phyloP scores from a whole-genome alignment of 2,329 filamentous ascomycete genomes.

The Fusarium musae region DNA sequence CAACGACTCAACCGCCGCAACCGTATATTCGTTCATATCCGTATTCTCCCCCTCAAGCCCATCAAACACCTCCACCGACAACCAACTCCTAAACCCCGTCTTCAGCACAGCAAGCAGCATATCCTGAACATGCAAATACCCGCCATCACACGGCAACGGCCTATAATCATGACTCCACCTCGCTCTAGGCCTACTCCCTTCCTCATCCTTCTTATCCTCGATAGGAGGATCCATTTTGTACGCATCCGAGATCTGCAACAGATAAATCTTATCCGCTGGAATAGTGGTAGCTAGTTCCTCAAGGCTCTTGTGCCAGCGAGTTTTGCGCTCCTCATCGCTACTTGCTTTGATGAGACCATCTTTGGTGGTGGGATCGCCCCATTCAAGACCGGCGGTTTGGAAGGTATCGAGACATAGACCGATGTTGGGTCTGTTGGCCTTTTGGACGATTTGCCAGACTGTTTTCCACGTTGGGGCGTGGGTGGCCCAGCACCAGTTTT shows the following conservation, averaged over 20 bases:
- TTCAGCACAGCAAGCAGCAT: slow-evolving; percentile 72
- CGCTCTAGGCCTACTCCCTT: slow-evolving; percentile 68
- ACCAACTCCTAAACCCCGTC: slow-evolving; percentile 75
- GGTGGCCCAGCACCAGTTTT: slow-evolving; percentile 86
- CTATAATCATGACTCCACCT: slow-evolving; percentile 78
- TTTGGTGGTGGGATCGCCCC: slow-evolving; percentile 74
- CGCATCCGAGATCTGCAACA: slow-evolving; percentile 80
- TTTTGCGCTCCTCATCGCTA: slow-evolving; percentile 57
- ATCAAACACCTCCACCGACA: slow-evolving; percentile 78
- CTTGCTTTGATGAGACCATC: slow-evolving; percentile 66
- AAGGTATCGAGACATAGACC: slow-evolving; percentile 84
- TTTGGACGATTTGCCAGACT: slow-evolving; percentile 74
- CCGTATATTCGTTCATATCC: slow-evolving; percentile 18
- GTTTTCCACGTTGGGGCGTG: slow-evolving; percentile 75
- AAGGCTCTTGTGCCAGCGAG: slow-evolving; percentile 64
- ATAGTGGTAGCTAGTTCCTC: slow-evolving; percentile 66
- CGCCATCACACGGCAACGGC: slow-evolving; percentile 75
- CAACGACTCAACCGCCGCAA: slow-evolving; percentile 17
- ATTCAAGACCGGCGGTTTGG: slow-evolving; percentile 78
- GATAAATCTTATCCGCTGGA: slow-evolving; percentile 76
- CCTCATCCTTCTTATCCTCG: slow-evolving; percentile 55
- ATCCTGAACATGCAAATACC: slow-evolving; percentile 75
- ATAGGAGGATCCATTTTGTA: slow-evolving; percentile 71
- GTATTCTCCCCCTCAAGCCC: slow-evolving; percentile 2
- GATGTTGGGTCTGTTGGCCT: slow-evolving; percentile 72